These are phyloP conservation scores for Herpetomonas muscarum DNA, from an alignment of 208 protist genomes.

Conservation along the genomic window DNA sequence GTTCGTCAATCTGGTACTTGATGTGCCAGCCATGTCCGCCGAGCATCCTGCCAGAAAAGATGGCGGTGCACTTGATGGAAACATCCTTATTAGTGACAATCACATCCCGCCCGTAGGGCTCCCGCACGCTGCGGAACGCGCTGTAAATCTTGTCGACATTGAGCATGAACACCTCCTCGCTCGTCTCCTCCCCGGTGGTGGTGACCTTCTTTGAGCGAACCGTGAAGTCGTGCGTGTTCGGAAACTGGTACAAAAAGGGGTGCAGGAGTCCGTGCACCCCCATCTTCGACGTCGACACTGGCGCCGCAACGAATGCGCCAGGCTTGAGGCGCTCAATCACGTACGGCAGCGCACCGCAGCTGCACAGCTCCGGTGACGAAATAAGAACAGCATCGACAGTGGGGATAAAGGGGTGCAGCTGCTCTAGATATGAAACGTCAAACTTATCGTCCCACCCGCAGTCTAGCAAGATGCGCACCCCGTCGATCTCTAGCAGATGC, in stretches of 20 bases:
- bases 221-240: constrained; percentile 50
- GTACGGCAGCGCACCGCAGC: constrained; percentile 82
- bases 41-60: constrained; percentile 73
- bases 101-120: constrained; percentile 78
- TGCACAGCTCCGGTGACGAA: constrained; percentile 68
- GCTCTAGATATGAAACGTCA: constrained; percentile 38
- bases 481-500: constrained; percentile 81
- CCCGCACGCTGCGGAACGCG: constrained; percentile 69
- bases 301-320: constrained; percentile 58
- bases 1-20: constrained; percentile 85
- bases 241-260: constrained; percentile 74
- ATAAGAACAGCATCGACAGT: constrained; percentile 71
- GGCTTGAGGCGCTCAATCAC: constrained; percentile 66
- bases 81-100: constrained; percentile 48
- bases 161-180: constrained; percentile 41
- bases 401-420: constrained; percentile 41
- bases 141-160: constrained; percentile 82
- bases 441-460: constrained; percentile 84
- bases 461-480: constrained; percentile 77
- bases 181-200: constrained; percentile 3
- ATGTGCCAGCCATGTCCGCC: constrained; percentile 77
- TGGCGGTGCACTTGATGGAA: constrained; percentile 55
- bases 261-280: constrained; percentile 75
- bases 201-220: constrained; percentile 29
- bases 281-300: constrained; percentile 68